Percentiles rank a stretch among this genome's conserved stretches.
Conservation (phyloP, 257 asterid species). For the Penstemon davidsonii region DNA sequence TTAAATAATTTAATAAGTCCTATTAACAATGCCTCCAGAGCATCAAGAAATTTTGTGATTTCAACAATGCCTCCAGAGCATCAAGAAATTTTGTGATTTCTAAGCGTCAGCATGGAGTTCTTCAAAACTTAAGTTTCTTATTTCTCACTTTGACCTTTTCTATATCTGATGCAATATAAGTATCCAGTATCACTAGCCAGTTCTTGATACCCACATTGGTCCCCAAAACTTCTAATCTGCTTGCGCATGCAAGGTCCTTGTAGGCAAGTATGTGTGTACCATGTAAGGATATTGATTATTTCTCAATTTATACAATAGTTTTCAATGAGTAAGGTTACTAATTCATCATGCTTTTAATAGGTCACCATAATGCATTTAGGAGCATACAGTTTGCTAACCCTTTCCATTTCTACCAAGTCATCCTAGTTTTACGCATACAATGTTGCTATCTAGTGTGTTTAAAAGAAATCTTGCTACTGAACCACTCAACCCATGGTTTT, state of each 20-base stretch:
- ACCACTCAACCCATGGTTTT: neutral
- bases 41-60: too few species aligned
- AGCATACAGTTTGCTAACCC: neutral
- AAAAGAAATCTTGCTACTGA: neutral
- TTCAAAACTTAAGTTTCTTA: neutral
- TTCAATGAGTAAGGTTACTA: too few species aligned
- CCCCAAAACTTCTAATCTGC: too few species aligned
- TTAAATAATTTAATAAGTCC: neutral
- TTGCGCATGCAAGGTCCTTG: too few species aligned
- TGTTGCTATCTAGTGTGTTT: neutral
- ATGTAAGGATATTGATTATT: too few species aligned
- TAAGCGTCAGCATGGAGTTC: neutral
- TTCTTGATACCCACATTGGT: neutral
- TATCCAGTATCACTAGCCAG: neutral
- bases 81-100: neutral
- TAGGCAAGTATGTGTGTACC: too few species aligned
- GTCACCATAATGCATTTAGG: neutral
- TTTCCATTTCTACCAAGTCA: neutral
- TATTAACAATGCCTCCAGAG: neutral
- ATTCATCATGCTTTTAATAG: too few species aligned
- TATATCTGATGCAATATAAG: neutral
- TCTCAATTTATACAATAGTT: too few species aligned
- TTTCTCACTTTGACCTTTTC: neutral
- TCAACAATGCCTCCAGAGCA: too few species aligned
- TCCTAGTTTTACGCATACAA: neutral